phyloP scores from a whole-genome alignment of 208 protist species.

The Acanthamoeba castellanii region DNA sequence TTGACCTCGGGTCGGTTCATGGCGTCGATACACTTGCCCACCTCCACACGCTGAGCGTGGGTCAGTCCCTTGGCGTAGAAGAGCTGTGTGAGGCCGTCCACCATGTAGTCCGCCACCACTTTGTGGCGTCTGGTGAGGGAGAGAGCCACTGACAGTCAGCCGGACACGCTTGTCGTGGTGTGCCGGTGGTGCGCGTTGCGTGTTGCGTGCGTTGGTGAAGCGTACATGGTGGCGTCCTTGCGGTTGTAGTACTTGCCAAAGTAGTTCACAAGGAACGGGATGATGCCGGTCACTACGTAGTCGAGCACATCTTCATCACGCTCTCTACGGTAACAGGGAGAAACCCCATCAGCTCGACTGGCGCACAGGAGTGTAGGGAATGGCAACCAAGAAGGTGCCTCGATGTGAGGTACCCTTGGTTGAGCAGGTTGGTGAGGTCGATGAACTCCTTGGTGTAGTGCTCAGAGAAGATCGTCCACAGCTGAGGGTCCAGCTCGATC shows the following conservation, averaged over 20 bases:
- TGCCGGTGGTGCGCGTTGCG: no score
- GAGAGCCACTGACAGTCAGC: neutral
- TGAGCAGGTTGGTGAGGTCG: slow-evolving; percentile 8
- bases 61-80: slow-evolving; percentile 57
- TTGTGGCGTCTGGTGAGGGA: neutral
- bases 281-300: neutral
- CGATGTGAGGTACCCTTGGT: neutral
- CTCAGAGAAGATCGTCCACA: slow-evolving; percentile 42
- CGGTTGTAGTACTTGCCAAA: slow-evolving; percentile 34
- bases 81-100: slow-evolving; percentile 50
- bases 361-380: neutral
- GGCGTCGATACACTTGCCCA: slow-evolving; percentile 29
- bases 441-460: slow-evolving; percentile 32
- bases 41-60: neutral
- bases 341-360: neutral
- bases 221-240: slow-evolving; percentile 37
- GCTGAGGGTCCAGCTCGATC: slow-evolving; percentile 36
- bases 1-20: slow-evolving; percentile 34
- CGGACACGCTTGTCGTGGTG: no score
- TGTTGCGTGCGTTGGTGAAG: neutral
- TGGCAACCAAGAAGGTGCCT: neutral
- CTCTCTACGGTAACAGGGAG: neutral
- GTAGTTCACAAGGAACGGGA: slow-evolving; percentile 41
- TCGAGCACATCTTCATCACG: neutral
- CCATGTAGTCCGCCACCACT: neutral